phyloP scores from a whole-genome alignment of 2,329 filamentous ascomycete genomes.

The Venturiaceae sp. region DNA sequence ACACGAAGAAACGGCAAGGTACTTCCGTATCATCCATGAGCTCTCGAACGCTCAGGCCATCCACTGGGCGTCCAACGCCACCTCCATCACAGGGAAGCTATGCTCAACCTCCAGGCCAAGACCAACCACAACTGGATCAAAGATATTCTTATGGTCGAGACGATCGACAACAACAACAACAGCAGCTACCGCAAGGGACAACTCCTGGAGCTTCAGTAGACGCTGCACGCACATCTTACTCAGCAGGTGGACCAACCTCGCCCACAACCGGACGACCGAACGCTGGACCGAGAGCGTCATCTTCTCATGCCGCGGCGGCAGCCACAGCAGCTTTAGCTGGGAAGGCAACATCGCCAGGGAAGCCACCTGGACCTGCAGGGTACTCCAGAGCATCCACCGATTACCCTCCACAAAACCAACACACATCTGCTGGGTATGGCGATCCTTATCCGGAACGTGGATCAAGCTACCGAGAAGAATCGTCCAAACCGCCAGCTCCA shows the following conservation, averaged over 20 bases:
- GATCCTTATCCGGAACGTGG: constrained; percentile 4
- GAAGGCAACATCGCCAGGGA: constrained; percentile 3
- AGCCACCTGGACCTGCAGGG: constrained; percentile 9
- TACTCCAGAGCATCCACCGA: constrained; percentile 37
- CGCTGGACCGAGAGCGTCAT: constrained; percentile 9
- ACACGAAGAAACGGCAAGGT: constrained; percentile 59
- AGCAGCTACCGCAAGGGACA: constrained; percentile 23
- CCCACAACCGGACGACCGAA: constrained; percentile 6
- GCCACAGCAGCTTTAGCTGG: constrained; percentile 14
- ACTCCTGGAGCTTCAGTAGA: constrained; percentile 31
- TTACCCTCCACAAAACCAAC: constrained; percentile 18
- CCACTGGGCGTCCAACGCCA: constrained; percentile 32
- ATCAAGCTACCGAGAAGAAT: neutral
- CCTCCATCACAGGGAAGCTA: constrained; percentile 24
- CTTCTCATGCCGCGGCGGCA: constrained; percentile 12
- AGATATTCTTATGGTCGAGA: constrained; percentile 41
- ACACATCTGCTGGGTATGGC: constrained; percentile 4
- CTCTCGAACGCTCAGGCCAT: constrained; percentile 55
- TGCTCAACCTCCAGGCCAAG: constrained; percentile 22
- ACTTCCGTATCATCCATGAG: constrained; percentile 46
- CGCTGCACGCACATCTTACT: constrained; percentile 38
- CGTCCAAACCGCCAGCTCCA: constrained; percentile 24
- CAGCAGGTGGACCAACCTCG: constrained; percentile 11
- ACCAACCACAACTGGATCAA: constrained; percentile 26
- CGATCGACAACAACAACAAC: constrained; percentile 11